Evolutionary conservation across 2,329 filamentous ascomycete species (phyloP), one percentile per base, ranked within the genome.

Genomic region (Diaporthe citri): DNA sequence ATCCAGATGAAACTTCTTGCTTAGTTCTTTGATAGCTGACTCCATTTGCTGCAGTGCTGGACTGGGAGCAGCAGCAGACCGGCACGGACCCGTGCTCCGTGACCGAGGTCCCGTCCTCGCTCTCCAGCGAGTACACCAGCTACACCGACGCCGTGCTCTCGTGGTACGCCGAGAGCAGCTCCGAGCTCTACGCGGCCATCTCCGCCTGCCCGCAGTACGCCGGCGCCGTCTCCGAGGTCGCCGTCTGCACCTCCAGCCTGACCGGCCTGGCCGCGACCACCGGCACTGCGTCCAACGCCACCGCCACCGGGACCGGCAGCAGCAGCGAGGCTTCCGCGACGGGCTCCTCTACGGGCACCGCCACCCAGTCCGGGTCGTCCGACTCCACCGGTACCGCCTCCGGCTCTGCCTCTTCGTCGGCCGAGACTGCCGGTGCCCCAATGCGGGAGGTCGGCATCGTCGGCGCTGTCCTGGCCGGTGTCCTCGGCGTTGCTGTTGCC

Each of bases 61-160:
- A 70, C 1, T 82, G 74, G 69, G 75, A 77, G 75, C 52, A n/a
- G 46, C 74, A 78, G 9, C n/a, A 73, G 48, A 41, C 75, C 31
- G n/a, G 71, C 43, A 77, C 77, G 20, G 78, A 82, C 76, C 39
- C 73, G 22, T 83, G 82, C 80, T 55, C 31, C 43, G 17, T 78
- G 76, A 77, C 77, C 20, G 9, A 8, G 8, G 3, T 80, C 46
- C 81, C 81, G 10, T 28, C 76, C 36, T 75, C 76, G 10, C 36
- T 83, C 64, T 55, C 73, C 48, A 60, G 73, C 46, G 78, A 74
- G 10, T 76, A 76, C 62, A 59, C 64, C 15, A 74, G 64, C 73
- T 82, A 82, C 76, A 74, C 76, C 51, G 72, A 74, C 31, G 75
- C 75, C 17, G 56, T 80, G 36, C 1, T 72, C 36, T 78, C 75